Evolutionary conservation across 2,329 filamentous ascomycete genomes (phyloP).

Genomic region (Diaporthe eres): DNA sequence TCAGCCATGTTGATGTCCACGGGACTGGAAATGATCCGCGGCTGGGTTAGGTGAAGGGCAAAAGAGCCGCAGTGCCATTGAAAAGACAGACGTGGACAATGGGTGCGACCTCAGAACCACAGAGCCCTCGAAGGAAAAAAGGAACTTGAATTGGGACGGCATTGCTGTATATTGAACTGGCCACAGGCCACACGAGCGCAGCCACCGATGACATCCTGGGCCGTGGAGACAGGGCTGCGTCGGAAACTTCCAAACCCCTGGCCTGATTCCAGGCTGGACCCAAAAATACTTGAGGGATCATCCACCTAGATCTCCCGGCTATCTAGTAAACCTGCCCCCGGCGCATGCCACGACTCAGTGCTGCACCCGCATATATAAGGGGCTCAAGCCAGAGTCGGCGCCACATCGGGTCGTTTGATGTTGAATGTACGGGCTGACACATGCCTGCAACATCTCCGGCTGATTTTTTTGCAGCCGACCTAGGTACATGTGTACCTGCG

Average conservation of each 20-base stretch:
- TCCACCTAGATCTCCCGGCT: constrained; percentile 29
- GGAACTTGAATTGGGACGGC: not conserved
- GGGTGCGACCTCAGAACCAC: not conserved
- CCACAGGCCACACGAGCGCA: not conserved
- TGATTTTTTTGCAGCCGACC: not conserved
- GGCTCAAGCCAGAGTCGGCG: not conserved
- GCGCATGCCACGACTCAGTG: constrained; percentile 1
- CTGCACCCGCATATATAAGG: constrained; percentile 9
- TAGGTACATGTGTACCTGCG: not conserved
- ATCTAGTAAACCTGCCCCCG: constrained; percentile 5
- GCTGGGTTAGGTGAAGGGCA: constrained; percentile 10
- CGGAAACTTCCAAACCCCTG: constrained; percentile 23
- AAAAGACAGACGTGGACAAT: not conserved
- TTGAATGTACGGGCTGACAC: constrained; percentile 27
- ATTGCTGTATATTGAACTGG: constrained; percentile 3
- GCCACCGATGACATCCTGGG: not conserved
- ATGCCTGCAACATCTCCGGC: constrained; percentile 22
- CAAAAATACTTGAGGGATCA: constrained; percentile 25
- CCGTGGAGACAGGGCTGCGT: constrained; percentile 30
- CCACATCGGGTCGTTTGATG: constrained; percentile 28
- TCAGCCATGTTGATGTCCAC: constrained; percentile 16
- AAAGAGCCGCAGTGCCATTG: constrained; percentile 13
- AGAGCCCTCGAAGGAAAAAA: not conserved
- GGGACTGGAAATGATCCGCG: constrained; percentile 9
- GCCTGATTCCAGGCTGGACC: not conserved